These are phyloP conservation scores for Jacaranda mimosifolia DNA, from an alignment of 257 asterid species.

Conservation along the genomic window DNA sequence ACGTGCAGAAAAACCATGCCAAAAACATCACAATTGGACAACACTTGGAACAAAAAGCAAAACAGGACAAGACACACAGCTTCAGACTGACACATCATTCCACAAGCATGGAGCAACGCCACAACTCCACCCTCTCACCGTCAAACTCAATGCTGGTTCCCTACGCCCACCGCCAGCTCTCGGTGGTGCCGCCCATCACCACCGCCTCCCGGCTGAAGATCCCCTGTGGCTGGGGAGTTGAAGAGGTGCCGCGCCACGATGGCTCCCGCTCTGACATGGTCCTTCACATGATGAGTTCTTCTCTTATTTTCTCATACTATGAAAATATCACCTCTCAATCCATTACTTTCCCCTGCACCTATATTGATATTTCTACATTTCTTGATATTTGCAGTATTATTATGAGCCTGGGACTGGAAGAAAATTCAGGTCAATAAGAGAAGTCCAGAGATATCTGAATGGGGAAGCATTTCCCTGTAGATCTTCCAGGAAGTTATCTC, in stretches of 20 bases:
- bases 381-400: slow-evolving; percentile 65
- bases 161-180: slow-evolving; percentile 46
- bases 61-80: not conserved
- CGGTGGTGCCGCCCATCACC: slow-evolving; percentile 33
- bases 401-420: slow-evolving; percentile 77
- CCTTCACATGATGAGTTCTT: not conserved
- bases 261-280: slow-evolving; percentile 71
- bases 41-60: not conserved
- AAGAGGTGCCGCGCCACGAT: slow-evolving; percentile 63
- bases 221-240: slow-evolving; percentile 71
- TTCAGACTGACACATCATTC: slow-evolving; percentile 30
- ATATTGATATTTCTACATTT: not conserved
- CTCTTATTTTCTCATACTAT: not conserved
- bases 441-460: slow-evolving; percentile 57
- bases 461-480: slow-evolving; percentile 43
- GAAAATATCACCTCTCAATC: not conserved
- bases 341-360: not conserved
- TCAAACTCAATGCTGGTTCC: slow-evolving; percentile 49
- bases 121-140: slow-evolving; percentile 36
- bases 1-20: no score
- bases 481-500: slow-evolving; percentile 29
- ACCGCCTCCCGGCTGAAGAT: slow-evolving; percentile 36
- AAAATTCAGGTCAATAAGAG: slow-evolving; percentile 69
- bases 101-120: slow-evolving; percentile 40
- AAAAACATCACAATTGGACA: no score